Conservation (phyloP, 768 basidiomycete species). For the Zangia roseola region DNA sequence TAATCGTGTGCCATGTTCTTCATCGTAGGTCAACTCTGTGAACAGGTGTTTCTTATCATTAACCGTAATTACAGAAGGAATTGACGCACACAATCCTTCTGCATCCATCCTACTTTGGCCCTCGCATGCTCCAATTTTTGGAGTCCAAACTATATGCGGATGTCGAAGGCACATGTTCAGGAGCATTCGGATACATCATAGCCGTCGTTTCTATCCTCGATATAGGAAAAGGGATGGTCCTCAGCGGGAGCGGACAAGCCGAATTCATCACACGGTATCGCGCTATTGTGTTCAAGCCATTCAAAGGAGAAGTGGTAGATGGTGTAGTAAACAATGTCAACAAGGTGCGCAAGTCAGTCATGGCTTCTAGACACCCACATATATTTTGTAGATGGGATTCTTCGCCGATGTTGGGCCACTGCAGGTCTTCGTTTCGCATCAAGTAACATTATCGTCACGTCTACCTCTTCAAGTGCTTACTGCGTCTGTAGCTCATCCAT, state of each 20-base stretch:
- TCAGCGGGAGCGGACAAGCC: conserved; percentile 90
- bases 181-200: conserved; percentile 93
- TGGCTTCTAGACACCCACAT: conserved; percentile 3
- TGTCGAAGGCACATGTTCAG: conserved; percentile 96
- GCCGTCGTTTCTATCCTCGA: conserved; percentile 88
- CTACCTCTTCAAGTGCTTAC: conserved; percentile 3
- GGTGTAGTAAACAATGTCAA: conserved; percentile 94
- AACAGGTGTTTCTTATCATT: neutral
- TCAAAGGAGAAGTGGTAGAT: conserved; percentile 98
- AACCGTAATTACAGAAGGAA: conserved; percentile 65
- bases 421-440: conserved; percentile 92
- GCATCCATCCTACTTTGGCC: conserved; percentile 98
- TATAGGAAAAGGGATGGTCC: conserved; percentile 89
- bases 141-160: conserved; percentile 92
- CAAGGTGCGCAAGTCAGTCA: conserved; percentile 58
- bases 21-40: conserved; percentile 49
- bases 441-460: conserved; percentile 50
- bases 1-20: conserved; percentile 56
- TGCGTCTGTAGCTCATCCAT: conserved; percentile 72
- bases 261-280: conserved; percentile 94
- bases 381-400: conserved; percentile 82
- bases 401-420: conserved; percentile 96
- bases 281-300: conserved; percentile 99
- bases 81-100: conserved; percentile 96
- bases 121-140: conserved; percentile 91